These are phyloP conservation scores for Pyrenophora tritici-repentis DNA, from an alignment of 2,329 filamentous ascomycete species.

Conservation along the genomic window DNA sequence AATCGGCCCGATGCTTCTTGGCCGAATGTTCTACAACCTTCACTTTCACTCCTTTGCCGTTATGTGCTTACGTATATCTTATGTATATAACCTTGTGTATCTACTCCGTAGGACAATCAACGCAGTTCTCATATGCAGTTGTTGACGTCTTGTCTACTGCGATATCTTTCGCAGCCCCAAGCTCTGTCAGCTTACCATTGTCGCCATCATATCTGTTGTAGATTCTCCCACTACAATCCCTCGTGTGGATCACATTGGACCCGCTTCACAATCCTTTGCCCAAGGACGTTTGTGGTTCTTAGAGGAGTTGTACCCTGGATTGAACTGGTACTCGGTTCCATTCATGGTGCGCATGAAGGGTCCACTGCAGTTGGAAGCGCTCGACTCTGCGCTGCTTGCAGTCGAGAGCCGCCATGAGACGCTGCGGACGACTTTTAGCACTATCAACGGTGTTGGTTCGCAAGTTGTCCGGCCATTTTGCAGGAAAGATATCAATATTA, in stretches of 20 bases:
- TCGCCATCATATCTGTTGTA: not conserved
- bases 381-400: not conserved
- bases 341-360: not conserved
- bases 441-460: not conserved
- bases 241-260: not conserved
- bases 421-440: not conserved
- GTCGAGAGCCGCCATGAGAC: constrained; percentile 4
- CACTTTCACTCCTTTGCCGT: no score
- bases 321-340: constrained; percentile 2
- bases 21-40: no score
- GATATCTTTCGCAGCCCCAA: not conserved
- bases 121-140: no score
- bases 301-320: constrained; percentile 1
- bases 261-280: constrained; percentile 1
- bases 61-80: no score
- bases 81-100: no score
- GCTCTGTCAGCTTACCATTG: not conserved
- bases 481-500: not conserved
- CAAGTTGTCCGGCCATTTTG: not conserved
- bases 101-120: no score
- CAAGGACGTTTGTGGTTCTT: constrained; percentile 7
- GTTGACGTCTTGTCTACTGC: no score
- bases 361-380: not conserved
- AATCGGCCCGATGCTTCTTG: no score
- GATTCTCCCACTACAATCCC: not conserved